phyloP scores from a whole-genome alignment of 768 basidiomycete species.

The Rhizopogon vesiculosus region DNA sequence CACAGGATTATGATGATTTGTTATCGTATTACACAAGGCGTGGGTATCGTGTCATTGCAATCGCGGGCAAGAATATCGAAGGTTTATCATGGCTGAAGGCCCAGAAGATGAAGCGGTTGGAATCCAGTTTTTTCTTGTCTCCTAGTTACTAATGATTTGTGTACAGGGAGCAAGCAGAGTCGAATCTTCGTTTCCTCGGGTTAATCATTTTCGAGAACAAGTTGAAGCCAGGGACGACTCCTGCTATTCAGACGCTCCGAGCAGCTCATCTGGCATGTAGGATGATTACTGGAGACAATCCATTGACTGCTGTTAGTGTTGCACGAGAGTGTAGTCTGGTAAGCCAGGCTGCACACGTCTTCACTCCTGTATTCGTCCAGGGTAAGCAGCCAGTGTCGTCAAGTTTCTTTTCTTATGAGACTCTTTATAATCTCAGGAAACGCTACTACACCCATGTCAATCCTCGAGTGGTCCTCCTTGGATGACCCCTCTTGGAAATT shows the following conservation, averaged over 20 bases:
- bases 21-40: slow-evolving; percentile 95
- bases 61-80: slow-evolving; percentile 94
- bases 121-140: neutral
- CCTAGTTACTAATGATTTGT: neutral
- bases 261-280: slow-evolving; percentile 88
- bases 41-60: slow-evolving; percentile 96
- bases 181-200: slow-evolving; percentile 84
- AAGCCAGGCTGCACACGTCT: slow-evolving; percentile 85
- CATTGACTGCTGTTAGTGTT: slow-evolving; percentile 94
- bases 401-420: neutral
- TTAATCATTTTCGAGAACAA: slow-evolving; percentile 98
- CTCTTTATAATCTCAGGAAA: slow-evolving; percentile 40
- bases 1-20: slow-evolving; percentile 93
- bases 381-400: slow-evolving; percentile 38
- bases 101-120: slow-evolving; percentile 89
- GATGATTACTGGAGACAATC: slow-evolving; percentile 99
- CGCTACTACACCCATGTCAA: slow-evolving; percentile 46
- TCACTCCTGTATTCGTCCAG: slow-evolving; percentile 71
- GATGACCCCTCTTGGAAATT: slow-evolving; percentile 84
- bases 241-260: slow-evolving; percentile 85
- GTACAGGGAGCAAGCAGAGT: slow-evolving; percentile 89
- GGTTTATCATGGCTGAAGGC: slow-evolving; percentile 96
- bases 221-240: slow-evolving; percentile 86
- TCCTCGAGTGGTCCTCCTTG: slow-evolving; percentile 86
- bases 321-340: slow-evolving; percentile 91